phyloP scores from a whole-genome alignment of 495 filamentous ascomycete species.

The Penicillium angulare region DNA sequence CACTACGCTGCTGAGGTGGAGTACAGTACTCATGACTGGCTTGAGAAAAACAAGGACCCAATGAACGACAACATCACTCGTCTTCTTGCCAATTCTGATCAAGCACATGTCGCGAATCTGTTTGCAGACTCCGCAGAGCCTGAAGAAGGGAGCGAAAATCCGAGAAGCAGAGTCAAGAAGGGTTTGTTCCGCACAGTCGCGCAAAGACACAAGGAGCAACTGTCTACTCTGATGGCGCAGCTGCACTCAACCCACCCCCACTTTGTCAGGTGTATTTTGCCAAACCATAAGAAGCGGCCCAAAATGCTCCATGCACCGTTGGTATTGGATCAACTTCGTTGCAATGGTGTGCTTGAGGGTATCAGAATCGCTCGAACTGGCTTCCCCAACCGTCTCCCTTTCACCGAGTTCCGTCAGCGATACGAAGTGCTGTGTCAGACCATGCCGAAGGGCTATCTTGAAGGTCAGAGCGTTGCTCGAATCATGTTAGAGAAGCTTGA shows the following conservation, averaged over 20 bases:
- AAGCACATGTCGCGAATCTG: slow-evolving; percentile 78
- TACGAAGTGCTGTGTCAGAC: slow-evolving; percentile 94
- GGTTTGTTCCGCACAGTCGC: slow-evolving; percentile 96
- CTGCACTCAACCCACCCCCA: slow-evolving; percentile 96
- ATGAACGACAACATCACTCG: slow-evolving; percentile 94
- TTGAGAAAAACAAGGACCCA: slow-evolving; percentile 99
- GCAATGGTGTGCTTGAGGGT: slow-evolving; percentile 97
- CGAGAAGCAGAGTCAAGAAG: slow-evolving; percentile 88
- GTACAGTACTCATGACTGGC: slow-evolving; percentile 91
- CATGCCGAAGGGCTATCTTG: slow-evolving; percentile 87
- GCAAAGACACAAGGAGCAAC: slow-evolving; percentile 95
- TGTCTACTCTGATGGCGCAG: slow-evolving; percentile 93
- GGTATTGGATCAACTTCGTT: slow-evolving; percentile 92
- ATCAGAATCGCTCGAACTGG: slow-evolving; percentile 97
- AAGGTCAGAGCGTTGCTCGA: slow-evolving; percentile 80
- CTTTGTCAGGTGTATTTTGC: slow-evolving; percentile 96
- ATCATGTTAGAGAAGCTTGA: slow-evolving; percentile 88
- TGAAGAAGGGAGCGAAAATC: slow-evolving; percentile 63
- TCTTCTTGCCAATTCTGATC: slow-evolving; percentile 75
- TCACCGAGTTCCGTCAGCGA: slow-evolving; percentile 90
- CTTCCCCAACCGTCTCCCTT: slow-evolving; percentile 93
- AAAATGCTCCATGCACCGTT: slow-evolving; percentile 86
- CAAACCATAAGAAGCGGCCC: slow-evolving; percentile 97
- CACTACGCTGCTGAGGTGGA: slow-evolving; percentile 98
- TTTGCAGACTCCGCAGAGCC: slow-evolving; percentile 84